Percentiles rank a stretch among this genome's conserved stretches.
Evolutionary conservation across 2,329 filamentous ascomycete species (phyloP).

Genomic region (Fusarium decemcellulare): DNA sequence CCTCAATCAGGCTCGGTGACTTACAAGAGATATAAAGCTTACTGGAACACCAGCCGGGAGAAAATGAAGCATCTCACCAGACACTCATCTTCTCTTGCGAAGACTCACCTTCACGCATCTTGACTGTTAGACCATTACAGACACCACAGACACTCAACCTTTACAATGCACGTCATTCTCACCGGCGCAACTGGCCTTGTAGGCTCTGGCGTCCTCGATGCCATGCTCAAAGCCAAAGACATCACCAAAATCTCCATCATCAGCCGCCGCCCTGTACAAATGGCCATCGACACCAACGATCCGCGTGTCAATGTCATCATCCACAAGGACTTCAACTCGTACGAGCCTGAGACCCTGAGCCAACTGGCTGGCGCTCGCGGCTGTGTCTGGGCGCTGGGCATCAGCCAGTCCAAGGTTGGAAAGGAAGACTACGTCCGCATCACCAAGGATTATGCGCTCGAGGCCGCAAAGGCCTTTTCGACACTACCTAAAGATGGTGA

Average conservation of each 20-base stretch:
- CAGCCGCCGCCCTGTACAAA: conserved; percentile 73
- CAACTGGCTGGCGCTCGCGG: conserved; percentile 75
- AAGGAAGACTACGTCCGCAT: conserved; percentile 79
- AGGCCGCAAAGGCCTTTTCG: conserved; percentile 73
- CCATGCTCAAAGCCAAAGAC: conserved; percentile 68
- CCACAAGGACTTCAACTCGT: conserved; percentile 76
- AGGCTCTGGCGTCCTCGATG: conserved; percentile 72
- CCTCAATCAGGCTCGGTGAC: too few relatives aligned
- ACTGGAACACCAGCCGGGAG: background rate
- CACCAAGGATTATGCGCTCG: conserved; percentile 76
- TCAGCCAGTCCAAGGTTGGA: conserved; percentile 70
- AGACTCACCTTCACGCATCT: background rate
- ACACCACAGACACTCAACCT: background rate
- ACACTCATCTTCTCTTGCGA: background rate
- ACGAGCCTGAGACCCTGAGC: conserved; percentile 68
- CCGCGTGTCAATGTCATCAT: conserved; percentile 75
- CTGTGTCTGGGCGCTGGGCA: conserved; percentile 82
- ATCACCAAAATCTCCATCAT: conserved; percentile 79
- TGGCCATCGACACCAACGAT: conserved; percentile 70
- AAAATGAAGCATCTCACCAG: conserved; percentile 2
- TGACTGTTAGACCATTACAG: background rate
- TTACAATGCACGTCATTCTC: conserved; percentile 73
- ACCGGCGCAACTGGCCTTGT: conserved; percentile 79
- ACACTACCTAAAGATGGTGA: conserved; percentile 56
- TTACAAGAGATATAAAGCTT: background rate